phyloP scores from a whole-genome alignment of 352 stramenopile species.

The Globisporangium middletonii region DNA sequence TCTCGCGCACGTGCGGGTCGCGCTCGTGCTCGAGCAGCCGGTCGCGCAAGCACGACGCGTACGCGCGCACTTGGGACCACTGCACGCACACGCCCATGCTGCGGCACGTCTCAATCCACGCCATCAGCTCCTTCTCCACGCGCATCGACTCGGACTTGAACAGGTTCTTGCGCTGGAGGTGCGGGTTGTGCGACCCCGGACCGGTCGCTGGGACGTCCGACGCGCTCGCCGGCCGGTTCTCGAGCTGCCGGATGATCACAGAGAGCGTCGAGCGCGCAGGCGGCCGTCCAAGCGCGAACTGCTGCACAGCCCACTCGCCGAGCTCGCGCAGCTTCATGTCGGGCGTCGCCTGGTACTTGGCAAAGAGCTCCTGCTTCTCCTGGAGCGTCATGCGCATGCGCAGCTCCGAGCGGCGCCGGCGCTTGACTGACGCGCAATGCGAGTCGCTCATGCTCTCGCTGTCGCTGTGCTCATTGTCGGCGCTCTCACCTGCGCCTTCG shows the following conservation, averaged over 20 bases:
- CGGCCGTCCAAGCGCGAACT: constrained; percentile 1
- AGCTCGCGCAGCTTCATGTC: constrained; percentile 8
- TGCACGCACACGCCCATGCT: not conserved
- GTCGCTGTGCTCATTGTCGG: not conserved
- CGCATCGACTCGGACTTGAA: constrained; percentile 2
- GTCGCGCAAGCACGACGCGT: constrained; percentile 4
- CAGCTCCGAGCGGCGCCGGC: not conserved
- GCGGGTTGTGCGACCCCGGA: not conserved
- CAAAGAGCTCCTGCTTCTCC: not conserved
- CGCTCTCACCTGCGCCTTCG: not conserved
- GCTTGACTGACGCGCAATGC: not conserved
- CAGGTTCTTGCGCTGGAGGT: constrained; percentile 5
- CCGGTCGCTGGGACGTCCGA: not conserved
- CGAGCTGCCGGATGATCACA: constrained; percentile 1
- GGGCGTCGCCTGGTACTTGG: constrained; percentile 2
- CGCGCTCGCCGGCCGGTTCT: not conserved
- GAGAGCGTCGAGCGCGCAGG: constrained; percentile 5
- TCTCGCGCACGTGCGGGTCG: constrained; percentile 5
- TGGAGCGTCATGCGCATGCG: constrained; percentile 9
- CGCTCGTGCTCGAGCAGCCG: constrained; percentile 2
- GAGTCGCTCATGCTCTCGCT: not conserved
- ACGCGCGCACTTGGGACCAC: constrained; percentile 5
- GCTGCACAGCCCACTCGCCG: constrained; percentile 3
- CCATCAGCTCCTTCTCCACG: constrained; percentile 2
- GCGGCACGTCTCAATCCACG: constrained; percentile 2